Conservation (phyloP, 768 basidiomycete species). For the Boletus pseudo-olivaceus region DNA sequence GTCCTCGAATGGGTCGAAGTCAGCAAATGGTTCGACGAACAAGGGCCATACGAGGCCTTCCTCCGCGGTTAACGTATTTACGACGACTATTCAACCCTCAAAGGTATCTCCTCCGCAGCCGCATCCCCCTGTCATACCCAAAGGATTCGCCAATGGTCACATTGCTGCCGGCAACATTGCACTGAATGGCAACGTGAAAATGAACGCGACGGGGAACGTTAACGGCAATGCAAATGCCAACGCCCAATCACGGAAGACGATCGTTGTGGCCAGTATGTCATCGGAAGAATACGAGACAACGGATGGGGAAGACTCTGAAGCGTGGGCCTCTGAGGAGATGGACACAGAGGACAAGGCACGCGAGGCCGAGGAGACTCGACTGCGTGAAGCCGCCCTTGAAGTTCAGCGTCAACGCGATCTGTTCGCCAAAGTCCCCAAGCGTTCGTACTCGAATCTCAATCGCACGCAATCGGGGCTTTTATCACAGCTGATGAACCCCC, state of each 20-base stretch:
- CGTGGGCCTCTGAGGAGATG: constrained; percentile 61
- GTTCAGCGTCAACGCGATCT: constrained; percentile 64
- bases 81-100: constrained; percentile 8
- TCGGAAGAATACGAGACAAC: constrained; percentile 51
- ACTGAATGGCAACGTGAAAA: constrained; percentile 17
- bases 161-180: neutral
- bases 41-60: constrained; percentile 11
- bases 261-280: constrained; percentile 46
- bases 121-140: constrained; percentile 22
- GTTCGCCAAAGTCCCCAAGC: constrained; percentile 64
- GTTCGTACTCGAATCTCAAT: constrained; percentile 59
- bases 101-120: constrained; percentile 7
- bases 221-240: constrained; percentile 14
- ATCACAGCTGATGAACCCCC: constrained; percentile 69
- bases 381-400: constrained; percentile 58
- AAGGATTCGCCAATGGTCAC: constrained; percentile 5
- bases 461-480: constrained; percentile 56
- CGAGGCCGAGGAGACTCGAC: constrained; percentile 30
- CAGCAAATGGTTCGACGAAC: constrained; percentile 21
- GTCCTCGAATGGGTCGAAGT: constrained; percentile 48
- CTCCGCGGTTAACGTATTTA: constrained; percentile 6
- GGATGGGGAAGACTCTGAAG: constrained; percentile 54
- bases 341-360: constrained; percentile 34
- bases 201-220: constrained; percentile 9
- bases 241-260: constrained; percentile 36